Conservation (phyloP, 805 yeast genomes). For the Cyberlindnera mrakii region DNA sequence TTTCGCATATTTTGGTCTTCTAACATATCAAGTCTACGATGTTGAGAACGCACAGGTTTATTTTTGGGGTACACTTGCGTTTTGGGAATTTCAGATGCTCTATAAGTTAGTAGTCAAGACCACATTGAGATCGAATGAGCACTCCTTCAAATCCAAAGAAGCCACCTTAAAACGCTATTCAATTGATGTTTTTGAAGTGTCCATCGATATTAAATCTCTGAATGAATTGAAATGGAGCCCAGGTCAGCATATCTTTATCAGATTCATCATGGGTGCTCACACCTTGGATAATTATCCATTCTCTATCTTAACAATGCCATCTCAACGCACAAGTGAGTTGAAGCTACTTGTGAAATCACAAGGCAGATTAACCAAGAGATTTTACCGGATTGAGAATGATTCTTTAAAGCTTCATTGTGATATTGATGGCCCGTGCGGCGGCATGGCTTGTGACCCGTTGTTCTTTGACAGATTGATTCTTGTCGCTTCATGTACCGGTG, state of each 20-base stretch:
- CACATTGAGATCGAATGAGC: constrained; percentile 36
- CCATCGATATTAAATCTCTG: constrained; percentile 19
- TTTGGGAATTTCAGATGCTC: constrained; percentile 44
- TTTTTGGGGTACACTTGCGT: constrained; percentile 43
- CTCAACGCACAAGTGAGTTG: constrained; percentile 24
- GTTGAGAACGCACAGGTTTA: constrained; percentile 33
- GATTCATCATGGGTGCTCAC: constrained; percentile 36
- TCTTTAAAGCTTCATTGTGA: constrained; percentile 27
- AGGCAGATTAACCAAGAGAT: constrained; percentile 38
- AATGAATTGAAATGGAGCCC: constrained; percentile 41
- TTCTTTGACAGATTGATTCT: constrained; percentile 39
- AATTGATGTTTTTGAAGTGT: constrained; percentile 30
- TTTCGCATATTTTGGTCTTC: constrained; percentile 38
- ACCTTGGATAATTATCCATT: constrained; percentile 53
- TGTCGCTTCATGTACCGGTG: constrained; percentile 45
- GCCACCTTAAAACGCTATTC: constrained; percentile 25
- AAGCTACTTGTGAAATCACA: constrained; percentile 40
- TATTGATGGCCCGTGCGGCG: constrained; percentile 57
- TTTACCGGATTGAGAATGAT: constrained; percentile 25
- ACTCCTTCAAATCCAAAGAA: constrained; percentile 33
- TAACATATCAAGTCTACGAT: constrained; percentile 38
- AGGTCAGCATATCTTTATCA: constrained; percentile 49
- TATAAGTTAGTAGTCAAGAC: constrained; percentile 42
- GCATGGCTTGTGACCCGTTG: constrained; percentile 38
- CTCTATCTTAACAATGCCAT: constrained; percentile 35